phyloP scores from a whole-genome alignment of 2,329 filamentous ascomycete genomes.

The Aspergillus quadrilineatus region DNA sequence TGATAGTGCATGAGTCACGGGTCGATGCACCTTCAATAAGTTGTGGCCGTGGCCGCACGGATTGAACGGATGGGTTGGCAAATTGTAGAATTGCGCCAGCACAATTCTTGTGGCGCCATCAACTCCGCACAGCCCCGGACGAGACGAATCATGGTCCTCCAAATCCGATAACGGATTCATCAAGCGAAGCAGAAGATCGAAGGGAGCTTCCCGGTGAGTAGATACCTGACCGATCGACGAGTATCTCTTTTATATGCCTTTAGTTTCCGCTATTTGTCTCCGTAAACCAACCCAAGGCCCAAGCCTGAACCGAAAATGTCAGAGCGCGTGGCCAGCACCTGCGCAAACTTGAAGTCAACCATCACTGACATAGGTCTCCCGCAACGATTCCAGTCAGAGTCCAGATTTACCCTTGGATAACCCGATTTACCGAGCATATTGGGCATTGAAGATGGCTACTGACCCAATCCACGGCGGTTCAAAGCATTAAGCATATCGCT shows the following conservation, averaged over 20 bases:
- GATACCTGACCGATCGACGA: conserved; percentile 2
- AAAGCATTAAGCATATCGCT: conserved; percentile 52
- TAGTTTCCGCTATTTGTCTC: not conserved
- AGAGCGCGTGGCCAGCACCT: conserved; percentile 27
- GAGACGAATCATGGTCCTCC: not conserved
- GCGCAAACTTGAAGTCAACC: not conserved
- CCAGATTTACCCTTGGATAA: not conserved
- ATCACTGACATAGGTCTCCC: not conserved
- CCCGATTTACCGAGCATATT: not conserved
- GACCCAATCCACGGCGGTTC: conserved; percentile 41
- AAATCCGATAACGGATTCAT: not conserved
- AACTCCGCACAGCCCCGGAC: not conserved
- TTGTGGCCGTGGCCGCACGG: not conserved
- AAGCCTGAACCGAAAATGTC: not conserved
- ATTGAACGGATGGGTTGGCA: conserved; percentile 20
- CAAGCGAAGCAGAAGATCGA: not conserved
- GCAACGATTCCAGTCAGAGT: not conserved
- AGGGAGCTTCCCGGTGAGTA: not conserved
- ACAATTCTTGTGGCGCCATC: not conserved
- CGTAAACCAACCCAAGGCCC: not conserved
- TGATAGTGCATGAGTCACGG: not conserved
- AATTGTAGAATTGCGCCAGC: conserved; percentile 5
- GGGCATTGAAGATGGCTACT: conserved; percentile 19
- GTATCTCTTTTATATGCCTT: conserved; percentile 3
- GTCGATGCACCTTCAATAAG: too few relatives aligned